Evolutionary conservation across 2,329 filamentous ascomycete genomes (phyloP), one percentile per base, ranked within the genome.

Genomic region (Colletotrichum spaethianum): DNA sequence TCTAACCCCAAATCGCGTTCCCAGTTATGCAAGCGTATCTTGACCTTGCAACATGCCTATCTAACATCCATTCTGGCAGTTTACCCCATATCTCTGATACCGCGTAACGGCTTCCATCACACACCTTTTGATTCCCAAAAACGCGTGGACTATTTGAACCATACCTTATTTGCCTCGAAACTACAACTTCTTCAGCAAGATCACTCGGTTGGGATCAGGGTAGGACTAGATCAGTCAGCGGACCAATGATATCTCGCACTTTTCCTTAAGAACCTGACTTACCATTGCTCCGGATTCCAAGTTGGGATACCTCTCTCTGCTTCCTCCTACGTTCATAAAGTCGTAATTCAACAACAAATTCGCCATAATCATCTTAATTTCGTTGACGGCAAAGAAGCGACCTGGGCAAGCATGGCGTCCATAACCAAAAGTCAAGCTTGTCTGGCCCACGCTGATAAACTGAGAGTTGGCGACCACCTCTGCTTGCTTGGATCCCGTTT

Each of bases 361-460:
- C 1, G 82, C 81, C 18, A 86, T 74, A 23, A 86, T 81, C 74
- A 85, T 76, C 76, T 86, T 86, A 77, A 86, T 83, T 78, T 86
- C 82, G 73, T 84, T 81, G 31, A 78, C 78, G 12, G 84, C 84
- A 73, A 86, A 85, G 80, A 86, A 86, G 0, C 84, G 80, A 0
- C 84, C 84, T 0, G 83, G 83, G 67, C 82, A 84, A 6, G 82
- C 82, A 71, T 83, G 81, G n/a, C 79, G 78, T 5, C 82, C 82
- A 1, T 81, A 80, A 1, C 82, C 82, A 66, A 83, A 84, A 23
- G 80, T 81, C 59, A 82, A 75, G 60, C 77, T 81, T 12, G 78
- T 75, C 68, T 82, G 77, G n/a, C 79, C 77, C 44, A 82, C 81
- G 74, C 80, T 83, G 20, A 82, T 83, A 69, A 86, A 85, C 75